Conservation (phyloP, 192 early-diverging fungal genomes). For the Coemansia sp. region DNA sequence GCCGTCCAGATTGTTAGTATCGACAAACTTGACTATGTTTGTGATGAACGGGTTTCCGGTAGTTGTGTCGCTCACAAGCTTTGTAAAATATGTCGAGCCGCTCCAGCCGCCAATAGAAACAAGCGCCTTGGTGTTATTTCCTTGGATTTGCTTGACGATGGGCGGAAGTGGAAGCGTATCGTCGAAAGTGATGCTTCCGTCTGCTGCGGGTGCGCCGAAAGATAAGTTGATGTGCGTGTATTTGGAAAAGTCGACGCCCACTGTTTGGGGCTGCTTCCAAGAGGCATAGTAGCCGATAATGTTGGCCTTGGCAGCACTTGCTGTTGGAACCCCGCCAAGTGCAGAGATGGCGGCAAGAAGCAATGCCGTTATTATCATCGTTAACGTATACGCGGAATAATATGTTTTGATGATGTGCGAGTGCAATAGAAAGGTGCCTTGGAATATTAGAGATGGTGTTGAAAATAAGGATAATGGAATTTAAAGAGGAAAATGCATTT, state of each 20-base stretch:
- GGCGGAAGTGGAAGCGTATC: slow-evolving; percentile 39
- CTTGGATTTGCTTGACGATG: slow-evolving; percentile 57
- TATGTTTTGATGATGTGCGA: too few species aligned
- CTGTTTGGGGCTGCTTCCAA: slow-evolving; percentile 40
- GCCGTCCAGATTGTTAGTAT: slow-evolving; percentile 63
- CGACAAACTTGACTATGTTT: slow-evolving; percentile 55
- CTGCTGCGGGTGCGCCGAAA: slow-evolving; percentile 53
- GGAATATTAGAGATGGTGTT: too few species aligned
- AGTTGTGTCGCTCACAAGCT: slow-evolving; percentile 40
- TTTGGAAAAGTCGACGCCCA: slow-evolving; percentile 39
- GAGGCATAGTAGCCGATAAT: slow-evolving; percentile 48
- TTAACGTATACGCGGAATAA: too few species aligned
- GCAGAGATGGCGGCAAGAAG: background rate
- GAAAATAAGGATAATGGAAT: too few species aligned
- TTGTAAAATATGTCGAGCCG: slow-evolving; percentile 59
- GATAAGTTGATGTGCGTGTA: slow-evolving; percentile 78
- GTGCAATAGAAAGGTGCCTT: too few species aligned
- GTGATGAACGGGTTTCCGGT: slow-evolving; percentile 45
- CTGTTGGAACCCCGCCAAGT: background rate
- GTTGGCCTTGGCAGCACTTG: slow-evolving; percentile 1
- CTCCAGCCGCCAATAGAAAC: slow-evolving; percentile 74
- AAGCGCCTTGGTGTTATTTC: slow-evolving; percentile 59
- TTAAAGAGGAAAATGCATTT: too few species aligned
- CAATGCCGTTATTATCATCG: background rate
- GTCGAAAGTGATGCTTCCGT: slow-evolving; percentile 43